A percentile compares a stretch with the other conserved stretches of the same genome.
Conservation (phyloP, 768 basidiomycete species). For the Kondoa subrosea region DNA sequence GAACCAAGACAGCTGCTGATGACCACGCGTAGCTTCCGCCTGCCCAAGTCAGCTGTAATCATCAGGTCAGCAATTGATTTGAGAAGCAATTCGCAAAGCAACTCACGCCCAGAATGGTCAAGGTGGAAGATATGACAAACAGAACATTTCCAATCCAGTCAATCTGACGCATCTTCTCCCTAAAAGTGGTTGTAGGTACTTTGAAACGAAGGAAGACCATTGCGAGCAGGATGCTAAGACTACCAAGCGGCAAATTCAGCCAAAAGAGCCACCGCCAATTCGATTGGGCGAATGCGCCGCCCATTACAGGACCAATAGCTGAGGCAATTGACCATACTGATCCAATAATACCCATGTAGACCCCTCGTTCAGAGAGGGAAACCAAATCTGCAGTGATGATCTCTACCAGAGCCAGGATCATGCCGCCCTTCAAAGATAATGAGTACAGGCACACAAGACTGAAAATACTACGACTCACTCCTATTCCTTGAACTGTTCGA, state of each 20-base stretch:
- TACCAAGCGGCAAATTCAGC: conserved; percentile 19
- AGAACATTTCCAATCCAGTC: conserved; percentile 32
- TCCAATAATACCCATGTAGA: background rate
- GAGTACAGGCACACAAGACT: too few species aligned
- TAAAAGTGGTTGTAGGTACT: conserved; percentile 33
- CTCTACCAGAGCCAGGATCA: background rate
- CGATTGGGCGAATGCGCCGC: background rate
- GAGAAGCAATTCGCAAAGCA: background rate
- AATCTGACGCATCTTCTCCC: conserved; percentile 23
- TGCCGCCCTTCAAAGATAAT: too few species aligned
- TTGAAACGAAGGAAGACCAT: conserved; percentile 19
- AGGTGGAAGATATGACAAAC: conserved; percentile 31
- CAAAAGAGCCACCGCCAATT: conserved; percentile 12
- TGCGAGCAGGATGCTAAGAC: conserved; percentile 21
- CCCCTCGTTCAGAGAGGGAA: background rate
- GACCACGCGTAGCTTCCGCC: conserved; percentile 38
- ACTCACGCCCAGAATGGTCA: conserved; percentile 7
- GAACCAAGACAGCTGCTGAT: conserved; percentile 34
- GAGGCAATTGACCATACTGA: background rate
- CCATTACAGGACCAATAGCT: background rate
- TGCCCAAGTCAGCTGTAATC: conserved; percentile 37
- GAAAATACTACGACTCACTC: too few species aligned
- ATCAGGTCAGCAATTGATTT: conserved; percentile 1
- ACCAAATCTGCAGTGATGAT: background rate
- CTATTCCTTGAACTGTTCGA: too few species aligned